Evolutionary conservation across 257 asterid species (phyloP).

Genomic region (Plantago major): DNA sequence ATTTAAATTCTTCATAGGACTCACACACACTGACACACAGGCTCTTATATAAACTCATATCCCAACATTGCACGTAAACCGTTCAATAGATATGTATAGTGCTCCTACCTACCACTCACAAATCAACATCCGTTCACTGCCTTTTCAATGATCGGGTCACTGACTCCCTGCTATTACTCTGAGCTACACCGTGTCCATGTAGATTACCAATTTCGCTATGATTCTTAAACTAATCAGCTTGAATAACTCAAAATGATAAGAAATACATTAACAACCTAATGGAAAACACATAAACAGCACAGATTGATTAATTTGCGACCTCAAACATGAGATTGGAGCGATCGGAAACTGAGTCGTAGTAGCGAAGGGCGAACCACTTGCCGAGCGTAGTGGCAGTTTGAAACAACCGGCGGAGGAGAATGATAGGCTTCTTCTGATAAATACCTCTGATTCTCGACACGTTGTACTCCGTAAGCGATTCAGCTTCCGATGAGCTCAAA

Average conservation of each 20-base stretch:
- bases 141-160: no score
- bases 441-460: conserved; percentile 46
- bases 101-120: no score
- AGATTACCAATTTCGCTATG: no score
- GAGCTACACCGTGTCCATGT: no score
- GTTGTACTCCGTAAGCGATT: conserved; percentile 58
- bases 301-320: conserved; percentile 29
- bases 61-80: no score
- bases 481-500: conserved; percentile 71
- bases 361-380: conserved; percentile 88
- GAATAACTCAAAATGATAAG: neutral
- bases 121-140: no score
- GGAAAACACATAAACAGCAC: neutral
- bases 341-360: conserved; percentile 55
- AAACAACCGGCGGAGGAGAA: conserved; percentile 70
- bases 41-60: no score
- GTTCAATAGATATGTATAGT: no score
- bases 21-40: no score
- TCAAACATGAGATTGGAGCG: conserved; percentile 77
- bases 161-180: no score
- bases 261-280: neutral
- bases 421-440: conserved; percentile 70
- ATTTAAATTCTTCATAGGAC: no score
- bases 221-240: no score
- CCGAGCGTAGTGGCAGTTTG: conserved; percentile 77